phyloP scores from a whole-genome alignment of 495 filamentous ascomycete genomes.

The Penicillium coffeae region DNA sequence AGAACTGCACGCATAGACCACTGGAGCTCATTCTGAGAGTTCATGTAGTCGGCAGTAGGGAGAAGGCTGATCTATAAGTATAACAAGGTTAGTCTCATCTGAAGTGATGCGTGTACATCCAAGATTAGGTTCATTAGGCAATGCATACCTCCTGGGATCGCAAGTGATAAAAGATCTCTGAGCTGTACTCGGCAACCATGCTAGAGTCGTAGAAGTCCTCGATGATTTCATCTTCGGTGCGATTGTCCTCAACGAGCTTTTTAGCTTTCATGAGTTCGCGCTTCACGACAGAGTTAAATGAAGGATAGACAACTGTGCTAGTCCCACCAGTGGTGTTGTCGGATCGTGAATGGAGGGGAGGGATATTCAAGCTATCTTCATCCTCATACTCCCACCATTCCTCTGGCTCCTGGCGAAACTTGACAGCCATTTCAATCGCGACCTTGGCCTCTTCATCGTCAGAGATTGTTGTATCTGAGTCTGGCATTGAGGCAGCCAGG shows the following conservation, averaged over 20 bases:
- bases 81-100: conserved; percentile 12
- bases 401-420: conserved; percentile 41
- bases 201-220: conserved; percentile 93
- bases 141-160: conserved; percentile 75
- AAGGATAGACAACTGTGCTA: conserved; percentile 69
- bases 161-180: conserved; percentile 95
- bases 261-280: conserved; percentile 69
- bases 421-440: conserved; percentile 4
- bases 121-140: not conserved
- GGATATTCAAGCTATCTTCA: conserved; percentile 56
- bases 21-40: conserved; percentile 91
- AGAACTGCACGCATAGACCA: conserved; percentile 98
- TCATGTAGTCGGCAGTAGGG: conserved; percentile 92
- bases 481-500: not conserved
- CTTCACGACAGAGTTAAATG: conserved; percentile 20
- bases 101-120: not conserved
- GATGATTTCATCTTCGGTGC: conserved; percentile 62
- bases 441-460: conserved; percentile 18
- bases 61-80: conserved; percentile 64
- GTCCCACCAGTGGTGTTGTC: conserved; percentile 78
- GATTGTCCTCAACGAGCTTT: conserved; percentile 57
- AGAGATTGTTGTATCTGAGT: conserved; percentile 13
- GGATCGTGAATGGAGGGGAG: conserved; percentile 66
- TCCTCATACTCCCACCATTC: conserved; percentile 78
- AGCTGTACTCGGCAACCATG: conserved; percentile 95